Percentiles rank a stretch among this genome's conserved stretches.
Evolutionary conservation across 306 rosid genomes (phyloP).

Genomic region (Prosopis cineraria): DNA sequence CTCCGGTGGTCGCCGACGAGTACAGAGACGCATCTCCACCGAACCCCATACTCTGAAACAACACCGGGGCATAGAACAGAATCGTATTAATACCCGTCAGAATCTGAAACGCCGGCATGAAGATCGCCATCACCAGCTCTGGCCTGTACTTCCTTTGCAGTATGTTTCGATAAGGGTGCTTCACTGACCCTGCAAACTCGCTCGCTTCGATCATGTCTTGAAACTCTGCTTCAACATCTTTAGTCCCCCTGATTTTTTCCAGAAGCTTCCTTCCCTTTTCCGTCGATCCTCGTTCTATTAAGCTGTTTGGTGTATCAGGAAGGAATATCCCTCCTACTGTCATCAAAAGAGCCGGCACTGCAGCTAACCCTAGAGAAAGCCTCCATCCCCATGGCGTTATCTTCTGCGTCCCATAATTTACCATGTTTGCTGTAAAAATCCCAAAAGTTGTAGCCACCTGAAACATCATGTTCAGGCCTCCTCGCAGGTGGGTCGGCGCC

Average conservation of each 20-base stretch:
- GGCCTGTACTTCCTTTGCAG: conserved; percentile 54
- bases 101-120: conserved; percentile 69
- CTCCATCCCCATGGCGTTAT: conserved; percentile 70
- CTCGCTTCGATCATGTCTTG: conserved; percentile 70
- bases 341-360: conserved; percentile 58
- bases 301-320: conserved; percentile 73
- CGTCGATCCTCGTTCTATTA: conserved; percentile 48
- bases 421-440: conserved; percentile 70
- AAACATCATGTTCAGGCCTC: conserved; percentile 71
- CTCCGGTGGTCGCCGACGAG: conserved; percentile 68
- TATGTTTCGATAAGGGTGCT: conserved; percentile 58
- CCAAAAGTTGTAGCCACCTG: conserved; percentile 68
- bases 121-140: conserved; percentile 64
- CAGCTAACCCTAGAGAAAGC: conserved; percentile 67
- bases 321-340: conserved; percentile 62
- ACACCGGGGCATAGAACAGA: conserved; percentile 67
- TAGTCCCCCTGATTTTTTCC: conserved; percentile 57
- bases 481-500: conserved; percentile 74
- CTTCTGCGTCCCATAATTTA: conserved; percentile 64
- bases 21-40: conserved; percentile 63
- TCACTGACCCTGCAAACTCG: conserved; percentile 47
- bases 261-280: conserved; percentile 51
- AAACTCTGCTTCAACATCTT: conserved; percentile 58
- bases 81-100: conserved; percentile 70
- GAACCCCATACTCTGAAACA: conserved; percentile 74